phyloP scores from a whole-genome alignment of 805 yeast species.

The Hagleromyces aurorensis region DNA sequence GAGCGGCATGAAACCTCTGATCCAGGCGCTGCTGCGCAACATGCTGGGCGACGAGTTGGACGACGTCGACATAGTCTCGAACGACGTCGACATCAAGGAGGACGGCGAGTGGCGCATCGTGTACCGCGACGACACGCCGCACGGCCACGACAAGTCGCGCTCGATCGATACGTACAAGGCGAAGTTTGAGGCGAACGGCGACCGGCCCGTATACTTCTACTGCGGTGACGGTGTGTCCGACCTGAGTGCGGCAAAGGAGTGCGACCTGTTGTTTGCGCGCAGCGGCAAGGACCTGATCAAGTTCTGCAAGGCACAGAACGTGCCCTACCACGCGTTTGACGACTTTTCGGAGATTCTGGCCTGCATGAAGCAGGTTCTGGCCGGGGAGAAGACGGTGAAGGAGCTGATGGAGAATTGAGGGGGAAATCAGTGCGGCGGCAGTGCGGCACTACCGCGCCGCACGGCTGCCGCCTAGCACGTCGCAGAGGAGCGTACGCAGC shows the following conservation, averaged over 20 bases:
- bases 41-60: conserved; percentile 73
- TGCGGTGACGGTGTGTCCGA: conserved; percentile 98
- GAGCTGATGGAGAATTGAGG: conserved; percentile 28
- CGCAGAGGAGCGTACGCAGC: no score
- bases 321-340: conserved; percentile 80
- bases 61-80: conserved; percentile 73
- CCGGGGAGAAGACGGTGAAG: conserved; percentile 26
- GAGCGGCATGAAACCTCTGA: conserved; percentile 91
- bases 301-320: conserved; percentile 70
- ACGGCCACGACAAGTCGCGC: conserved; percentile 92
- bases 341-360: conserved; percentile 64
- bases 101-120: conserved; percentile 74
- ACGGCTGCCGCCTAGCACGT: no score
- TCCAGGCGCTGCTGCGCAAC: conserved; percentile 62
- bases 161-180: conserved; percentile 49
- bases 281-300: conserved; percentile 83
- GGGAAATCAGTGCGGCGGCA: no score
- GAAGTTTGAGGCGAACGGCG: conserved; percentile 26
- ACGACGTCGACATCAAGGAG: conserved; percentile 52
- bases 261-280: conserved; percentile 89
- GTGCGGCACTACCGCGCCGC: no score
- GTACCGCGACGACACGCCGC: conserved; percentile 75
- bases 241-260: conserved; percentile 89
- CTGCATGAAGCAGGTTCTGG: conserved; percentile 48
- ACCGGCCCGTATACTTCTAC: conserved; percentile 68